Percentiles rank a stretch among this genome's conserved stretches.
These are phyloP conservation scores for Boletus subparvulus DNA, from an alignment of 768 basidiomycete genomes.

Conservation along the genomic window DNA sequence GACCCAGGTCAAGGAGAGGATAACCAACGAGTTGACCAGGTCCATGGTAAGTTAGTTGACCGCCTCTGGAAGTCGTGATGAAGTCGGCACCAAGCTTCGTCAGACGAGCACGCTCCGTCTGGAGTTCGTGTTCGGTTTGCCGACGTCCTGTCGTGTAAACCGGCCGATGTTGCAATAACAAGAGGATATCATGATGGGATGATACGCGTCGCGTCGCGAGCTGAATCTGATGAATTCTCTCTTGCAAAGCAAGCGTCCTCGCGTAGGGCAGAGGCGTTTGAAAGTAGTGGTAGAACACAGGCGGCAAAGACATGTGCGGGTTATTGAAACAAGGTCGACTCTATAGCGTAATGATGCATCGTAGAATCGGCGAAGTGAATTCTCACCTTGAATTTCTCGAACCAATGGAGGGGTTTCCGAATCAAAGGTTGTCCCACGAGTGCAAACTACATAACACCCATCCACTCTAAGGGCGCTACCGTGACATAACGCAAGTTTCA, in stretches of 20 bases:
- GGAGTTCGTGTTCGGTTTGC: slow-evolving; percentile 61
- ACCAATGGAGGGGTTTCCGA: too few species aligned
- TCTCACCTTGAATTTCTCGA: too few species aligned
- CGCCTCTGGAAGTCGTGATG: slow-evolving; percentile 77
- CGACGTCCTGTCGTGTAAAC: slow-evolving; percentile 95
- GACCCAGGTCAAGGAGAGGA: slow-evolving; percentile 86
- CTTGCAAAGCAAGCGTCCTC: slow-evolving; percentile 66
- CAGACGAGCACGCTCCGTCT: slow-evolving; percentile 63
- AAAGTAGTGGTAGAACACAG: slow-evolving; percentile 79
- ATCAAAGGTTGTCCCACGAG: too few species aligned
- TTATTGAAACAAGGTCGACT: too few species aligned
- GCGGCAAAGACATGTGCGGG: slow-evolving; percentile 41
- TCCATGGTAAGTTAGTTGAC: slow-evolving; percentile 95
- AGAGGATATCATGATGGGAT: slow-evolving; percentile 57
- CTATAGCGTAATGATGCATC: too few species aligned
- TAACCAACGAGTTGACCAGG: slow-evolving; percentile 98
- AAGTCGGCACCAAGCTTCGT: slow-evolving; percentile 84
- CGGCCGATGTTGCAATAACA: slow-evolving; percentile 87
- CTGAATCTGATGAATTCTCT: slow-evolving; percentile 67
- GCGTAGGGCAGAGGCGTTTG: slow-evolving; percentile 72
- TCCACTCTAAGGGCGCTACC: too few species aligned
- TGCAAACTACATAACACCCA: too few species aligned
- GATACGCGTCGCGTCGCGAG: slow-evolving; percentile 51
- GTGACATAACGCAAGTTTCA: not conserved
- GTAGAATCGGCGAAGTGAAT: too few species aligned